These are phyloP conservation scores for Chaetomidium leptoderma DNA, from an alignment of 495 filamentous ascomycete genomes.

Conservation along the genomic window DNA sequence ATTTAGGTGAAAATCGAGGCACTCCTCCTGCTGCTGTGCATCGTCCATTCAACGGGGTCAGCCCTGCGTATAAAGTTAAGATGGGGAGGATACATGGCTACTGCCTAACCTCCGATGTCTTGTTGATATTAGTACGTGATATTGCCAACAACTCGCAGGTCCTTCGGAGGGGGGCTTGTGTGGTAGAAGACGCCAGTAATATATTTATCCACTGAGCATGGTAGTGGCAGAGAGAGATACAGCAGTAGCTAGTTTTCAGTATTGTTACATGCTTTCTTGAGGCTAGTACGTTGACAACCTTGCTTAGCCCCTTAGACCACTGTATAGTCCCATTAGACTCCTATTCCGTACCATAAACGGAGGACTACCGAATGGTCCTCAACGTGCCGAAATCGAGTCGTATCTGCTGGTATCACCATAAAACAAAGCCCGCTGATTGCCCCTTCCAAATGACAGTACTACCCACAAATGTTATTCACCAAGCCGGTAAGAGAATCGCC, in stretches of 20 bases:
- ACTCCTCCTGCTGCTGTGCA: too few relatives aligned
- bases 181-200: too few relatives aligned
- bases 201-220: too few relatives aligned
- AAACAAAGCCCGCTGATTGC: not conserved
- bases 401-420: not conserved
- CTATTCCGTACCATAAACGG: not conserved
- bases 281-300: not conserved
- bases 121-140: too few relatives aligned
- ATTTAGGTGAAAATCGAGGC: too few relatives aligned
- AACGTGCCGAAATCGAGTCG: not conserved
- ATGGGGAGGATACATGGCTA: too few relatives aligned
- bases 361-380: not conserved
- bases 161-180: too few relatives aligned
- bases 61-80: too few relatives aligned
- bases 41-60: too few relatives aligned
- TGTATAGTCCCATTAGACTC: not conserved
- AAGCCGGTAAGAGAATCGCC: not conserved
- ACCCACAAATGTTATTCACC: not conserved
- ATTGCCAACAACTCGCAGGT: too few relatives aligned
- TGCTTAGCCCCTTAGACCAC: not conserved
- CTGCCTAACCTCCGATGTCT: too few relatives aligned
- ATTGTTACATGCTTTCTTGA: not conserved
- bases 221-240: not conserved
- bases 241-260: not conserved
- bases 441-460: not conserved